Percentiles rank a stretch among this genome's conserved stretches.
Evolutionary conservation across 345 rosid species (phyloP).

Genomic region (Brassica carinata): DNA sequence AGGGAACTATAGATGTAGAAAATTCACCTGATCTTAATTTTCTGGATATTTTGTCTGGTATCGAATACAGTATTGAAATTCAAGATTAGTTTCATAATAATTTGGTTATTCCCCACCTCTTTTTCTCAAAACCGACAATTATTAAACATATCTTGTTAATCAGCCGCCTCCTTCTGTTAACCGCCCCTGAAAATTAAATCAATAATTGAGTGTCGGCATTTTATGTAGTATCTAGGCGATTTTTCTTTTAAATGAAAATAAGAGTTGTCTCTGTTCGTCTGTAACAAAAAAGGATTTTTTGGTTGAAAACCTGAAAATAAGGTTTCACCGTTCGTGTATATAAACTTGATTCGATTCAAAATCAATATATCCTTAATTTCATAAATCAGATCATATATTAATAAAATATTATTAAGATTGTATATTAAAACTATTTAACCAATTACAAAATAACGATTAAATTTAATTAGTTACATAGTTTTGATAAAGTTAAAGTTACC

Average conservation of each 20-base stretch:
- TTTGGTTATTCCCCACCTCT: not conserved
- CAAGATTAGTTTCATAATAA: not conserved
- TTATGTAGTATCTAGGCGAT: not conserved
- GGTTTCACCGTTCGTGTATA: not conserved
- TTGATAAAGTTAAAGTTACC: no score
- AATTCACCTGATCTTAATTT: slow-evolving; percentile 88
- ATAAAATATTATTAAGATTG: no score
- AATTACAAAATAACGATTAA: no score
- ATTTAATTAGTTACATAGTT: no score
- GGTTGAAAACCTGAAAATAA: no score
- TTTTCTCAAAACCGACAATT: slow-evolving; percentile 12
- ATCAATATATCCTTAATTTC: no score
- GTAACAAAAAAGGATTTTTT: not conserved
- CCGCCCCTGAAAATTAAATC: not conserved
- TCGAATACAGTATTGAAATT: slow-evolving; percentile 66
- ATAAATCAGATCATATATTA: no score
- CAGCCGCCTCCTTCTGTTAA: slow-evolving; percentile 8
- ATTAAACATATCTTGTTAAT: not conserved
- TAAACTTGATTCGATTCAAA: not conserved
- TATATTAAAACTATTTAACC: no score
- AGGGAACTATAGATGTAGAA: not conserved
- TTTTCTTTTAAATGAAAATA: not conserved
- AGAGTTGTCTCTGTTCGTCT: not conserved
- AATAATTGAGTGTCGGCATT: not conserved
- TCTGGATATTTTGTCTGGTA: slow-evolving; percentile 79